These are phyloP conservation scores for Nicotiana sylvestris DNA, from an alignment of 257 asterid genomes.

Conservation along the genomic window DNA sequence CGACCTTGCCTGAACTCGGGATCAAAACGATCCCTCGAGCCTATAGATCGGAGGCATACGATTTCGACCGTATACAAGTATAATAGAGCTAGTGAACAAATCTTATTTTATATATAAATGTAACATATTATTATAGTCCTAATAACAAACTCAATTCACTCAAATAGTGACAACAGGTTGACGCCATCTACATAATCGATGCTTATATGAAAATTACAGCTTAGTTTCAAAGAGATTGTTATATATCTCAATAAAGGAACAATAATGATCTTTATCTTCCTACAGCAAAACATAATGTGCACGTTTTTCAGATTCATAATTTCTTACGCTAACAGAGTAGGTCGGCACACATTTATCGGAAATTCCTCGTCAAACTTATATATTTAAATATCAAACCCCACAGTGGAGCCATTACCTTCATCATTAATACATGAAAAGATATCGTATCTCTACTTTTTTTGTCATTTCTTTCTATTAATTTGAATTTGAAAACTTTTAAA, in stretches of 20 bases:
- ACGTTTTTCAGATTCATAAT: slow-evolving; percentile 5
- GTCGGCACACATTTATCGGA: not conserved
- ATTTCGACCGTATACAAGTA: too few species aligned
- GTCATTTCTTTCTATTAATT: not conserved
- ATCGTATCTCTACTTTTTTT: not conserved
- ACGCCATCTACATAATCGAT: not conserved
- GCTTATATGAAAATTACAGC: not conserved
- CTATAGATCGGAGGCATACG: too few species aligned
- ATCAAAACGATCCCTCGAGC: too few species aligned
- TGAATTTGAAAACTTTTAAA: not conserved
- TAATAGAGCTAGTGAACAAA: too few species aligned
- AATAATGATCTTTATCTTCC: not conserved
- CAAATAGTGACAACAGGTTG: not conserved
- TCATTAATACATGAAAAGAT: not conserved
- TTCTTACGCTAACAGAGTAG: not conserved
- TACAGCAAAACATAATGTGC: not conserved
- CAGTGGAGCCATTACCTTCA: not conserved
- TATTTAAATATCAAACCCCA: not conserved
- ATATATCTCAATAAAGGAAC: not conserved
- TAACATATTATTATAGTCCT: too few species aligned
- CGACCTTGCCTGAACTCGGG: too few species aligned
- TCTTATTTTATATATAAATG: too few species aligned
- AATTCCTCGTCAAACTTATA: not conserved
- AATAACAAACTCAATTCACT: not conserved
- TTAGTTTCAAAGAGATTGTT: not conserved